These are phyloP conservation scores for Wickerhamiella hasegawae DNA, from an alignment of 805 yeast species.

Conservation along the genomic window DNA sequence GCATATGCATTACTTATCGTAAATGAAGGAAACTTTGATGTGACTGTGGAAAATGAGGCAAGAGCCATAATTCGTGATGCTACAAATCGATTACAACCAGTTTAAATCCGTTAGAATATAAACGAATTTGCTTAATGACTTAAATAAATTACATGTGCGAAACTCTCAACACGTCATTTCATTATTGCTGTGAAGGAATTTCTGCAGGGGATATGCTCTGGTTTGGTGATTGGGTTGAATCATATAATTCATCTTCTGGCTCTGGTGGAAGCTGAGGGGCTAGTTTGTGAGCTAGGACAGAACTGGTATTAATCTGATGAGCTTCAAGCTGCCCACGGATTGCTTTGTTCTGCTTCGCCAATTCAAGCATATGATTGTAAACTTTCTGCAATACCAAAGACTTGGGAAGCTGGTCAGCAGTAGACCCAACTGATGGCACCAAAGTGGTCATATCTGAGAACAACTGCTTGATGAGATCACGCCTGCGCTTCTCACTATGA, in stretches of 20 bases:
- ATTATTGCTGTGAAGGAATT: no score
- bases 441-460: slow-evolving; percentile 23
- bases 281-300: slow-evolving; percentile 7
- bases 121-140: no score
- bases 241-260: no score
- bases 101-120: no score
- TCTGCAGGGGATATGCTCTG: no score
- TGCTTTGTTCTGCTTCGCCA: slow-evolving; percentile 15
- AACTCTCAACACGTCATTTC: no score
- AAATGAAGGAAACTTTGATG: slow-evolving; percentile 49
- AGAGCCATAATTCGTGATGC: slow-evolving; percentile 70
- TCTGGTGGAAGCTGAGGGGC: no score
- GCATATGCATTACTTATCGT: slow-evolving; percentile 33
- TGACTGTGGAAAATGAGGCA: slow-evolving; percentile 85
- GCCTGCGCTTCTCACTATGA: slow-evolving; percentile 25
- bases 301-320: slow-evolving; percentile 9
- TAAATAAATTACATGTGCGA: no score
- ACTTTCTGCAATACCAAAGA: slow-evolving; percentile 16
- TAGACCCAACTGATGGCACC: slow-evolving; percentile 19
- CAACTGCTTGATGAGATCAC: slow-evolving; percentile 24
- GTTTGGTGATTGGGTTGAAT: no score
- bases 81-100: not conserved
- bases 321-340: slow-evolving; percentile 13
- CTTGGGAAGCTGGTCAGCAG: slow-evolving; percentile 14
- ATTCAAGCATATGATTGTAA: slow-evolving; percentile 13